These are phyloP conservation scores for Alternaria burnsii DNA, from an alignment of 2,329 filamentous ascomycete species.

Conservation along the genomic window DNA sequence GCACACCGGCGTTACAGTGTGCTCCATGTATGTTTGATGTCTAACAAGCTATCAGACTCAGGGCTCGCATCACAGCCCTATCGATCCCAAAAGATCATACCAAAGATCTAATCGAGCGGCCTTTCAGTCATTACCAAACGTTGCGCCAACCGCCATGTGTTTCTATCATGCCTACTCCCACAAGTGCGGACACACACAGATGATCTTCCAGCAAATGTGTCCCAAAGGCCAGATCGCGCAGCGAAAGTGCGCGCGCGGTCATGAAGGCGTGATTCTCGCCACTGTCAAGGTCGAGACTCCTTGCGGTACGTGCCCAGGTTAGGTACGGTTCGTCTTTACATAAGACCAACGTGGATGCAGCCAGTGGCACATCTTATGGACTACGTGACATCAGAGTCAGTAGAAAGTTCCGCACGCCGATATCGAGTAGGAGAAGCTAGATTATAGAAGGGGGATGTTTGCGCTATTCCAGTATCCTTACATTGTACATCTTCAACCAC, in stretches of 20 bases:
- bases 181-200: constrained; percentile 56
- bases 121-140: neutral
- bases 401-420: neutral
- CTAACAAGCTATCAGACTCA: neutral
- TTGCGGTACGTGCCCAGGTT: constrained; percentile 35
- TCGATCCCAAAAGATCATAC: neutral
- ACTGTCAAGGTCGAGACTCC: constrained; percentile 42
- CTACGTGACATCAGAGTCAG: too few relatives aligned
- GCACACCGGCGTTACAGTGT: neutral
- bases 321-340: constrained; percentile 21
- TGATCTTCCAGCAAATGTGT: constrained; percentile 44
- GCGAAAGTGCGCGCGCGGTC: constrained; percentile 40
- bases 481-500: neutral
- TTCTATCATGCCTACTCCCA: constrained; percentile 59
- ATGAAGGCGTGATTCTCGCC: constrained; percentile 42
- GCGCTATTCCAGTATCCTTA: neutral
- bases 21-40: too few relatives aligned
- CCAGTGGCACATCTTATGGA: too few relatives aligned
- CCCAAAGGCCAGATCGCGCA: constrained; percentile 43
- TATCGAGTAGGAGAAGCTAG: too few relatives aligned
- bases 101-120: neutral
- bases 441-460: neutral
- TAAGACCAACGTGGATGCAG: neutral
- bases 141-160: constrained; percentile 49
- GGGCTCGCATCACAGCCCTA: neutral